phyloP scores from a whole-genome alignment of 1,284 basidiomycete genomes.

The Earliella scabrosa region DNA sequence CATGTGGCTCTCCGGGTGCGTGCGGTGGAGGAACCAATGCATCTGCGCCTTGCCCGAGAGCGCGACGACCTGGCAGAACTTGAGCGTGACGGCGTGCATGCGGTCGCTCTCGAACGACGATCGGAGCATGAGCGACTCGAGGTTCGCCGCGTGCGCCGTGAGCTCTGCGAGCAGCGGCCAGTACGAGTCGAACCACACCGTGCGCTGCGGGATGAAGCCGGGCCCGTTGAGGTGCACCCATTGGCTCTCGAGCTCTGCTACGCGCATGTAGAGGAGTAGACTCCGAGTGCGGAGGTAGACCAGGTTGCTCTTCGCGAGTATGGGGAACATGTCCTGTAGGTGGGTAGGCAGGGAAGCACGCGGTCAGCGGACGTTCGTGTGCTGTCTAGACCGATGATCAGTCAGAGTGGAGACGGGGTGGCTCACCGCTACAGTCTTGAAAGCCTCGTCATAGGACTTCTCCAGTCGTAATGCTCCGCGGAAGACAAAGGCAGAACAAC shows the following conservation, averaged over 20 bases:
- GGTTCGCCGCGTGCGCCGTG: conserved; percentile 22
- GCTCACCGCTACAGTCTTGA: conserved; percentile 27
- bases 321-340: conserved; percentile 22
- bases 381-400: background rate
- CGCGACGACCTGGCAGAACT: conserved; percentile 28
- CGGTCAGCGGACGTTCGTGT: background rate
- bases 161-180: conserved; percentile 32
- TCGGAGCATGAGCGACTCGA: conserved; percentile 29
- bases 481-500: conserved; percentile 27
- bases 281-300: conserved; percentile 26
- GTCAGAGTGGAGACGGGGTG: background rate
- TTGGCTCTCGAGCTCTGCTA: conserved; percentile 5
- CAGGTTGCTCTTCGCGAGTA: conserved; percentile 25
- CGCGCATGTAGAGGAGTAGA: conserved; percentile 18
- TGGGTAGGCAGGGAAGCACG: background rate
- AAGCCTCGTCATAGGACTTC: conserved; percentile 23
- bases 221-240: conserved; percentile 17
- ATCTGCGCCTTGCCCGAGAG: conserved; percentile 29
- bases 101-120: conserved; percentile 25
- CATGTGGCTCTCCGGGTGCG: conserved; percentile 26
- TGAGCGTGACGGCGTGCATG: conserved; percentile 25
- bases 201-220: conserved; percentile 13
- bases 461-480: conserved; percentile 22
- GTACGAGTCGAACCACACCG: conserved; percentile 31
- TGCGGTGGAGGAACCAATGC: conserved; percentile 24